Evolutionary conservation across 108 stramenopile species (phyloP).

Genomic region (Conticribra weissflogii): DNA sequence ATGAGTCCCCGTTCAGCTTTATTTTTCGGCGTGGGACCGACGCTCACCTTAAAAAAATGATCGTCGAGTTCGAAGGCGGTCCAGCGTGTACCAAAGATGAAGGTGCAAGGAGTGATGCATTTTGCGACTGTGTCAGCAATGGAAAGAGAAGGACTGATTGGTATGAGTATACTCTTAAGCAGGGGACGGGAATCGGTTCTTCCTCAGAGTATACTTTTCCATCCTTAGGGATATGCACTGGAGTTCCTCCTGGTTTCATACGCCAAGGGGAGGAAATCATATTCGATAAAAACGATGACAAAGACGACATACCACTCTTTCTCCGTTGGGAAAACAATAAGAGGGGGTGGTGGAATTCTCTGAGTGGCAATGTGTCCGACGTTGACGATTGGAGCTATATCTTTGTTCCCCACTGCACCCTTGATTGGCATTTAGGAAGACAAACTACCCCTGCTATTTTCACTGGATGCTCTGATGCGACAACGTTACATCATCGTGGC

Average conservation of each 20-base stretch:
- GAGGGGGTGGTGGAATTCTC: neutral
- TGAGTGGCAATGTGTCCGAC: neutral
- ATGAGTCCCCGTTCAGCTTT: constrained; percentile 13
- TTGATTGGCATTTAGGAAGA: neutral
- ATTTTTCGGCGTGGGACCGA: constrained; percentile 8
- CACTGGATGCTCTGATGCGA: neutral
- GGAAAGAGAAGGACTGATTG: neutral
- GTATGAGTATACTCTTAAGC: neutral
- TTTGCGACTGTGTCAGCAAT: neutral
- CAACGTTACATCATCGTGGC: neutral
- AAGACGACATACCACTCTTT: constrained; percentile 1
- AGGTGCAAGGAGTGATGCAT: neutral
- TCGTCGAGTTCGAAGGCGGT: constrained; percentile 12
- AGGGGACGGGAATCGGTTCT: neutral
- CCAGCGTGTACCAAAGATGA: neutral
- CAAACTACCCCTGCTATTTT: no score
- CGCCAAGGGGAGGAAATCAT: neutral
- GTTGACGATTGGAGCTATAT: constrained; percentile 15
- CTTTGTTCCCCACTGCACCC: constrained; percentile 3
- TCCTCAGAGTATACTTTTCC: neutral
- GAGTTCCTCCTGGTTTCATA: neutral
- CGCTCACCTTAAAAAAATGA: neutral
- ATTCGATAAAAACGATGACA: neutral
- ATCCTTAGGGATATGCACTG: neutral
- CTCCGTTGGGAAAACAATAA: constrained; percentile 1